Percentiles rank a stretch among this genome's conserved stretches.
Conservation (phyloP, 1,284 basidiomycete genomes). For the Wallemia ichthyophaga region DNA sequence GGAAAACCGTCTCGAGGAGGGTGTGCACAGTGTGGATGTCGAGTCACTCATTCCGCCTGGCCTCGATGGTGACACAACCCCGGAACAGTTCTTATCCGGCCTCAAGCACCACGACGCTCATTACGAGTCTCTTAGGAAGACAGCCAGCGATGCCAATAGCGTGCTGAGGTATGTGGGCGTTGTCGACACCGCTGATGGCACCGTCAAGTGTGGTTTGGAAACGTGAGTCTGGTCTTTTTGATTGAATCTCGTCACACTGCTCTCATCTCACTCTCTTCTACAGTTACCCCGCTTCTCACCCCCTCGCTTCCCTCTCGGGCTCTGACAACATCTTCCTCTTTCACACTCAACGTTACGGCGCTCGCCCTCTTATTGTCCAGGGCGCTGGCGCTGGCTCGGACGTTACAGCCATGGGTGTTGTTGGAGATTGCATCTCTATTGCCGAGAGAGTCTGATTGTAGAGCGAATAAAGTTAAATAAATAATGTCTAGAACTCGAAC, state of each 20-base stretch:
- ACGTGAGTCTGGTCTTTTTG: slow-evolving; percentile 34
- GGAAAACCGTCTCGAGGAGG: slow-evolving; percentile 26
- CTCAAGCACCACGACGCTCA: slow-evolving; percentile 59
- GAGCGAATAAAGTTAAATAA: not conserved
- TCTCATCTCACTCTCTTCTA: slow-evolving; percentile 2
- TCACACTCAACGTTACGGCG: slow-evolving; percentile 62
- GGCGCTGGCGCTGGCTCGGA: slow-evolving; percentile 86
- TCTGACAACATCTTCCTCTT: slow-evolving; percentile 97
- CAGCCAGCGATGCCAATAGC: slow-evolving; percentile 42
- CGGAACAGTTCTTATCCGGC: slow-evolving; percentile 49
- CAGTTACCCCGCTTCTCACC: slow-evolving; percentile 62
- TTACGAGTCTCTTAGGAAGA: slow-evolving; percentile 41
- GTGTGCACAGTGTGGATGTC: slow-evolving; percentile 52
- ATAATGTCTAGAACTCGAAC: not conserved
- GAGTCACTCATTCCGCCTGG: slow-evolving; percentile 54
- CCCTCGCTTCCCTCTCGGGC: slow-evolving; percentile 78
- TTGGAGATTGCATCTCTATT: slow-evolving; percentile 30
- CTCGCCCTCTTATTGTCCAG: slow-evolving; percentile 64
- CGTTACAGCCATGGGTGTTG: slow-evolving; percentile 92
- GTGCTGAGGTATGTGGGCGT: slow-evolving; percentile 86
- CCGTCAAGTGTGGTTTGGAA: slow-evolving; percentile 61
- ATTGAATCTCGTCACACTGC: not conserved
- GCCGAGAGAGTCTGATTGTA: slow-evolving; percentile 11
- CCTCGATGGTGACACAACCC: slow-evolving; percentile 33
- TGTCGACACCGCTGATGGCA: slow-evolving; percentile 42